Base-by-base conservation (phyloP, 441 rosid genomes). In the Eruca vesicaria region DNA sequence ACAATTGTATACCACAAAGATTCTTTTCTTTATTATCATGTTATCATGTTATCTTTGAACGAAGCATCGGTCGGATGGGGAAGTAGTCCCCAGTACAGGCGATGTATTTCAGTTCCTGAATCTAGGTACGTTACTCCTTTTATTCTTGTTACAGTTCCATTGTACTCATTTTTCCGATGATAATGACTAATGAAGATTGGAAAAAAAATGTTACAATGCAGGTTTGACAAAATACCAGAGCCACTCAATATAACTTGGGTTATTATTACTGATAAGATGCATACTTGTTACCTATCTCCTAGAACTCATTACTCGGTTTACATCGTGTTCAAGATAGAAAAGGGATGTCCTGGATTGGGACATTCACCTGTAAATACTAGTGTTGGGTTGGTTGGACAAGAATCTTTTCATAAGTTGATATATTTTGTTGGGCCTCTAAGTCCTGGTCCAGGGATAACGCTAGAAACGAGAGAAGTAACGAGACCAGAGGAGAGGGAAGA, bases 21-120 rank as follows among this genome's bases (percentile, higher is more conserved):
- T n/a, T n/a, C n/a, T n/a, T n/a, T n/a, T n/a, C n/a, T n/a, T n/a
- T n/a, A n/a, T n/a, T n/a, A n/a, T n/a, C n/a, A n/a, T n/a, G n/a
- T n/a, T 33, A 38, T 78, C 29, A 88, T 88, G 93, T 48, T 91
- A 26, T 75, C 86, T 0, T 73, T 87, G 0, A 86, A 87, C 48
- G 86, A 83, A 19, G 82, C 89, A 0, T 3, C 3, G 58, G 89
- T 92, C 72, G 69, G 66, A 10, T 86, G 92, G 94, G 84, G 85
- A 8, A 81, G 70, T 66, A 41, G 12, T 20, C 66, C 77, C 31
- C 0, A 0, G 0, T 36, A 71, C 67, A 82, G 86, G 86, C 29
- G 2, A 12, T 85, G 82, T 84, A 74, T 32, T 7, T 5, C 64
- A 36, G 18, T 63, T 35, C 78, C 74, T 38, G 81, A 75, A 21